Base-by-base conservation (phyloP, 129 eudicot species). In the Sambucus nigra region DNA sequence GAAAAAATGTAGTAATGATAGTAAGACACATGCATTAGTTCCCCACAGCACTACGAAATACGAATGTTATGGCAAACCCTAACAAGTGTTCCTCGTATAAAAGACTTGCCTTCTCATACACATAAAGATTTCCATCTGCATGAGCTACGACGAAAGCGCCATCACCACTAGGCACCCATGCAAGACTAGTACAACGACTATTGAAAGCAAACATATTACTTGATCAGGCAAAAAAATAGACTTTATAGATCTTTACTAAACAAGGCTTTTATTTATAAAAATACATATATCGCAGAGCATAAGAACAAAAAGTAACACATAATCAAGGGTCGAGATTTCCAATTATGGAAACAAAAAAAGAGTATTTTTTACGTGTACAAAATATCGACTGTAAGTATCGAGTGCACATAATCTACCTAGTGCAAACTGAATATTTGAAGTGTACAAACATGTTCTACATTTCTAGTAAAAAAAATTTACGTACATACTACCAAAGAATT, bases 81-180 rank as follows among this genome's bases (percentile, higher is more conserved):
- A 46, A 59, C 49, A 63, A 47, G 35, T 24, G 25, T 18, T 31
- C 63, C 39, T 59, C 48, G 5, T 48, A 23, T 49, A 7, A 0
- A 2, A 33, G 63, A 76, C 97, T 71, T 73, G 73, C 95, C 92
- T 89, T 89, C 54, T 89, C 97, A 81, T 89, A 89, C 29, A 74
- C 83, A 50, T 84, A 89, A 72, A 89, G 59, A 74, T 84, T 89
- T 76, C 97, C 97, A 73, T 89, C 95, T 49, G 86, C 93, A 67
- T 89, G 95, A 44, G 83, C 87, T 65, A 73, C 97, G 57, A 84
- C 62, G 33, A 89, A 89, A 57, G 82, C 66, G 64, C 97, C 97
- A 67, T 84, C 95, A 51, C 93, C 80, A 57, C 75, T 73, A 32
- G 97, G 97, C 56, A 84, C 77, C 97, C 97, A 89, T 5, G 95